A percentile compares a stretch with the other conserved stretches of the same genome.
These are phyloP conservation scores for Symbiodinium natans DNA, from an alignment of 73 alveolate genomes.

Conservation along the genomic window DNA sequence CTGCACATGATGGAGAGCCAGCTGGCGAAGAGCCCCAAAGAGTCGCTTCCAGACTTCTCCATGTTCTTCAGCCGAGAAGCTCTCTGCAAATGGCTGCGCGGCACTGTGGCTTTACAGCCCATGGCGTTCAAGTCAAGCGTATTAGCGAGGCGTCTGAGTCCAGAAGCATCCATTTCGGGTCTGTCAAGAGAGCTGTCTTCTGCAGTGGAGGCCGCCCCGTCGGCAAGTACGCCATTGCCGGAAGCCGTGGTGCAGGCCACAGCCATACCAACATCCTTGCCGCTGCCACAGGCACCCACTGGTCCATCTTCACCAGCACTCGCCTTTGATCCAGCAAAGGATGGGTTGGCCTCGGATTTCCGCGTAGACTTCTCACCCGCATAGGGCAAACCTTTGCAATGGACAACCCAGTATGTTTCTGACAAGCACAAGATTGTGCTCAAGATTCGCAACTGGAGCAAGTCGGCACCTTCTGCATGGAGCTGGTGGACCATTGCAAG, in stretches of 20 bases:
- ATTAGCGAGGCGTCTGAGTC: not conserved
- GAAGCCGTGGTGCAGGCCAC: conserved; percentile 18
- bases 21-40: conserved; percentile 33
- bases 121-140: not conserved
- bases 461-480: no score
- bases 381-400: no score
- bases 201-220: not conserved
- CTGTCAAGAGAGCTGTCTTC: not conserved
- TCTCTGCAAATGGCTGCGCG: conserved; percentile 59
- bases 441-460: no score
- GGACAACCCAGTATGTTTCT: no score
- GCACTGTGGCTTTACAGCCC: conserved; percentile 47
- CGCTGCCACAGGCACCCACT: conserved; percentile 40
- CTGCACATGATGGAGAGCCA: conserved; percentile 69
- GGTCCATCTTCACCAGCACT: conserved; percentile 55
- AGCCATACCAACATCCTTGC: conserved; percentile 27
- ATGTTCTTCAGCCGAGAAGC: conserved; percentile 61
- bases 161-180: not conserved
- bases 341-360: conserved; percentile 33
- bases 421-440: no score
- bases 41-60: conserved; percentile 55
- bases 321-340: conserved; percentile 32
- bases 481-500: no score
- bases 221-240: not conserved
- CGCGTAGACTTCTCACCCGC: not conserved